Conservation (phyloP, 257 asterid genomes). For the Handroanthus guayacan region DNA sequence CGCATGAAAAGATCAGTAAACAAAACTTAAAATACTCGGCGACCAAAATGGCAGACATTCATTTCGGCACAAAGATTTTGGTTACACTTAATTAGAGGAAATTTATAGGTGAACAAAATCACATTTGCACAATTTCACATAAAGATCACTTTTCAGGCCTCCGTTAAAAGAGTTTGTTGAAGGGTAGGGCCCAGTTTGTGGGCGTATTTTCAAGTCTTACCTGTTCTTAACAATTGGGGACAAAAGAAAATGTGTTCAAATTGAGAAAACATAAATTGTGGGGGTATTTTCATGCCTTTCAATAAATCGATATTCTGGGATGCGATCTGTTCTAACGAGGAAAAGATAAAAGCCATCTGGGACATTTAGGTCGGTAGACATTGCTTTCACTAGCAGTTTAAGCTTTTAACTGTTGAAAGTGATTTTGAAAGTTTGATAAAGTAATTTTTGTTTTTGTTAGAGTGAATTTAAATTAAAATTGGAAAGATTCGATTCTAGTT, state of each 20-base stretch:
- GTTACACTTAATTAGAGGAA: neutral
- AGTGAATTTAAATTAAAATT: too few species aligned
- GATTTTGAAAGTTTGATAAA: too few species aligned
- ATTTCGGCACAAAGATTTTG: constrained; percentile 40
- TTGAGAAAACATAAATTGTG: too few species aligned
- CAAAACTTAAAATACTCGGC: neutral
- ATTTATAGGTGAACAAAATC: constrained; percentile 38
- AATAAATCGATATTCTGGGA: neutral
- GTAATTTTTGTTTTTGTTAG: too few species aligned
- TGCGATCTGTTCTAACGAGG: too few species aligned
- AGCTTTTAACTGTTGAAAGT: too few species aligned
- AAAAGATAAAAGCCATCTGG: too few species aligned
- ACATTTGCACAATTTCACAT: constrained; percentile 21
- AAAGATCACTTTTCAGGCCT: constrained; percentile 26
- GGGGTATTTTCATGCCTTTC: neutral
- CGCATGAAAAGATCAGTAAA: neutral
- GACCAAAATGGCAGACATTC: constrained; percentile 11
- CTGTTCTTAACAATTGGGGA: neutral
- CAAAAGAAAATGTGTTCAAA: neutral
- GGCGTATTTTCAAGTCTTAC: neutral
- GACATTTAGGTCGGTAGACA: too few species aligned
- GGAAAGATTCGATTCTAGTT: too few species aligned
- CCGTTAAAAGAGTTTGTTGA: constrained; percentile 27
- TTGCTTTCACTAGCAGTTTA: too few species aligned
- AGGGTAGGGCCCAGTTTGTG: neutral